Conservation (phyloP, 192 early-diverging fungal species). For the Mortierella claussenii region DNA sequence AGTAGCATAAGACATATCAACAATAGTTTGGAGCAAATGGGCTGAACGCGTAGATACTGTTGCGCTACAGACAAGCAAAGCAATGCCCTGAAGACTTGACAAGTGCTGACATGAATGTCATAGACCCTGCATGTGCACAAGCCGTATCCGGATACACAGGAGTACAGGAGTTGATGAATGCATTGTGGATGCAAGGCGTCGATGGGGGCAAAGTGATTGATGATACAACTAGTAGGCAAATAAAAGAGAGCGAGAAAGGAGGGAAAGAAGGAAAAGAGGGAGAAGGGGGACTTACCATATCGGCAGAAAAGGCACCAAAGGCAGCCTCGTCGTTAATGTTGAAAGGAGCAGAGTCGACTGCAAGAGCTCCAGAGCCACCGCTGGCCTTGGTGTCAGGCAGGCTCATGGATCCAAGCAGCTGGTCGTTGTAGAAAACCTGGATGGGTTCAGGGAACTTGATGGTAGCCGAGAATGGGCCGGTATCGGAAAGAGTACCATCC, state of each 20-base stretch:
- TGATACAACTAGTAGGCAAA: too few relatives aligned
- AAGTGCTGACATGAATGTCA: too few relatives aligned
- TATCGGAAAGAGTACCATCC: conserved; percentile 50
- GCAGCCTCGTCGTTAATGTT: conserved; percentile 26
- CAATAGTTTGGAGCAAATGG: too few relatives aligned
- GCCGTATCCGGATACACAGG: too few relatives aligned
- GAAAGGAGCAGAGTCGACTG: conserved; percentile 12
- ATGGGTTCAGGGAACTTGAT: conserved; percentile 59
- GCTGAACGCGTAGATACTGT: too few relatives aligned
- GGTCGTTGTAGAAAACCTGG: conserved; percentile 53
- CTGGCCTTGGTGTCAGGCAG: conserved; percentile 42
- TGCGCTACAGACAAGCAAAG: too few relatives aligned
- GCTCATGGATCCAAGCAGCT: conserved; percentile 31
- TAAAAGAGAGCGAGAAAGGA: background rate
- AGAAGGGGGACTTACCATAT: conserved; percentile 52
- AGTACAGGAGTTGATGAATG: too few relatives aligned
- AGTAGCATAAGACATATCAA: too few relatives aligned
- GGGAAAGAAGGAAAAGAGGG: background rate
- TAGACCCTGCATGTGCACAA: too few relatives aligned
- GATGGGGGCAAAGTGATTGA: too few relatives aligned
- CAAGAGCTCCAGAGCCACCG: conserved; percentile 23
- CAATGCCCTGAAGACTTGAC: too few relatives aligned
- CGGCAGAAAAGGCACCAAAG: conserved; percentile 52
- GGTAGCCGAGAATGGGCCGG: conserved; percentile 63
- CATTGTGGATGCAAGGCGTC: too few relatives aligned